A percentile compares a stretch with the other conserved stretches of the same genome.
These are phyloP conservation scores for Hemileia vastatrix DNA, from an alignment of 1,284 basidiomycete species.

Conservation along the genomic window DNA sequence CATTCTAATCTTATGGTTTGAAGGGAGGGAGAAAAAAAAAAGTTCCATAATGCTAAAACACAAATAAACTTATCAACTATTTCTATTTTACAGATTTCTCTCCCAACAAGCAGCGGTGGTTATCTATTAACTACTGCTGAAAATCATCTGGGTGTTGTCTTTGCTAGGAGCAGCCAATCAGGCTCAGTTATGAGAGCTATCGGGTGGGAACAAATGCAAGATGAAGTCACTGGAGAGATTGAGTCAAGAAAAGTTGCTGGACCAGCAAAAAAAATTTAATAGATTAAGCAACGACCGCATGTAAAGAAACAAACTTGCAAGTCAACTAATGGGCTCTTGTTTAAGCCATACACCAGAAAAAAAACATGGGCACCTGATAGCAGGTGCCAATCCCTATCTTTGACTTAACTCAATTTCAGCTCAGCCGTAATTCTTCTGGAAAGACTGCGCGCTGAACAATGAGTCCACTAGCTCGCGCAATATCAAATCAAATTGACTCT, in stretches of 20 bases:
- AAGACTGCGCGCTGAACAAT: no score
- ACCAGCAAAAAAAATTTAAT: slow-evolving; percentile 47
- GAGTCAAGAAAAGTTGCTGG: slow-evolving; percentile 85
- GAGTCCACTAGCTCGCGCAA: no score
- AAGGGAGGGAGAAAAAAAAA: neutral
- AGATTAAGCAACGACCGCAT: no score
- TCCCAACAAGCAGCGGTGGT: slow-evolving; percentile 73
- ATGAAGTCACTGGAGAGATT: slow-evolving; percentile 65
- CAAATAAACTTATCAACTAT: slow-evolving; percentile 8
- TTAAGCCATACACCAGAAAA: no score
- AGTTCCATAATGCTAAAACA: neutral
- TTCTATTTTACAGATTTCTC: slow-evolving; percentile 58
- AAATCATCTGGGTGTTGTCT: slow-evolving; percentile 86
- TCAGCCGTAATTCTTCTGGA: no score
- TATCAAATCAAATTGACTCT: no score
- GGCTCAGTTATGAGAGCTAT: slow-evolving; percentile 71
- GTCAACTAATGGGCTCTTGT: no score
- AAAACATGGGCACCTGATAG: no score
- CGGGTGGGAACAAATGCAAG: slow-evolving; percentile 86
- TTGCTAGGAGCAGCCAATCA: slow-evolving; percentile 66
- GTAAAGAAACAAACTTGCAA: no score
- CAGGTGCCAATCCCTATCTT: no score
- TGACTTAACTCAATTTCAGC: no score
- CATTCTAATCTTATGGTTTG: neutral
- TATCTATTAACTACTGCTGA: slow-evolving; percentile 91